phyloP scores from a whole-genome alignment of 2,329 filamentous ascomycete genomes.

The Pseudocercospora macadamiae region DNA sequence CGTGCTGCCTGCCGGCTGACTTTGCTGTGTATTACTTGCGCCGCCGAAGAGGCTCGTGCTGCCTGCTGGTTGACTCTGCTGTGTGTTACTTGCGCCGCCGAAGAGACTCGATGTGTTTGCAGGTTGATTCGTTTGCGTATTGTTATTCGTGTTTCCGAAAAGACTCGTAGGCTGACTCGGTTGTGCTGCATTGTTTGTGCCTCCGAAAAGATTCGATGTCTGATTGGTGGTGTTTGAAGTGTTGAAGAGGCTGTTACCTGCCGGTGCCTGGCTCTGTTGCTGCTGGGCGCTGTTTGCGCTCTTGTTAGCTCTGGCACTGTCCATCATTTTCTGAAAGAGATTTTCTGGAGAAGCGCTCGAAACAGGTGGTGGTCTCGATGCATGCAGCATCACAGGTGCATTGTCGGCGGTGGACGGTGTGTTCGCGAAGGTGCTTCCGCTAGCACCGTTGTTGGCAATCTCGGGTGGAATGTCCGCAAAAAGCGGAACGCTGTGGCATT shows the following conservation, averaged over 20 bases:
- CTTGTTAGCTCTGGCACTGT: conserved; percentile 11
- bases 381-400: neutral
- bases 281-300: conserved; percentile 19
- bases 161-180: neutral
- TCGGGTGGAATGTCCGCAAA: conserved; percentile 20
- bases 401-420: neutral
- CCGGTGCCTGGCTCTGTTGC: conserved; percentile 11
- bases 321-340: conserved; percentile 7
- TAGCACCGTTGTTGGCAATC: conserved; percentile 10
- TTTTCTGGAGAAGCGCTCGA: neutral
- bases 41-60: conserved; percentile 24
- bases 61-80: conserved; percentile 14
- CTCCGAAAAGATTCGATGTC: conserved; percentile 12
- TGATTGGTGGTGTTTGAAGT: conserved; percentile 13
- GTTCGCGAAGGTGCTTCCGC: neutral
- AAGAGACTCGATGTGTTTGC: conserved; percentile 18
- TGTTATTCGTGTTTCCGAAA: conserved; percentile 19
- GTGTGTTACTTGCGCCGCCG: conserved; percentile 8
- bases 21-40: conserved; percentile 8
- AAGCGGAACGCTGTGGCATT: conserved; percentile 1
- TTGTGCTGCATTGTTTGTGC: conserved; percentile 11
- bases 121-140: conserved; percentile 18
- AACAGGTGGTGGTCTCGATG: neutral
- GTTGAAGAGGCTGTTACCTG: conserved; percentile 19
- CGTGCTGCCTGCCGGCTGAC: conserved; percentile 29